A percentile compares a stretch with the other conserved stretches of the same genome.
Evolutionary conservation across 805 yeast species (phyloP).

Genomic region (Gaillardinia entomophila): DNA sequence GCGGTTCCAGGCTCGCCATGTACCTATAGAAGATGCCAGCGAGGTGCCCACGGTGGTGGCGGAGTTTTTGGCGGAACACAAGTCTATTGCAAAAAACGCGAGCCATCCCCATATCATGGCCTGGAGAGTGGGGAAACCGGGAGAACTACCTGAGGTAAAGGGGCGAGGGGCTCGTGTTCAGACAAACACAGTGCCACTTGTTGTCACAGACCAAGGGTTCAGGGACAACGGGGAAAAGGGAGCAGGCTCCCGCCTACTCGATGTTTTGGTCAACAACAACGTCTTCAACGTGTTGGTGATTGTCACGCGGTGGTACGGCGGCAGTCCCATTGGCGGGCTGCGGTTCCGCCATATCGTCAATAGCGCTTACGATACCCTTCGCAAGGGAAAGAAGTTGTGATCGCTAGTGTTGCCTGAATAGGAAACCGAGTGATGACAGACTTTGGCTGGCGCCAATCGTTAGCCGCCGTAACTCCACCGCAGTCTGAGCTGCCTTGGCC

Average conservation of each 20-base stretch:
- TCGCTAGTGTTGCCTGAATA: too few species aligned
- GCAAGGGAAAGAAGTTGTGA: slow-evolving; percentile 2
- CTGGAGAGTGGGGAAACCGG: slow-evolving; percentile 48
- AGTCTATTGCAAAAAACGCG: slow-evolving; percentile 45
- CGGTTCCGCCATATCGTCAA: slow-evolving; percentile 64
- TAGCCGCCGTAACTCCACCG: too few species aligned
- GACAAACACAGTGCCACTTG: neutral
- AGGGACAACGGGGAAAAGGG: slow-evolving; percentile 73
- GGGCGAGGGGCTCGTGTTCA: slow-evolving; percentile 12
- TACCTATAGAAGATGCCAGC: slow-evolving; percentile 26
- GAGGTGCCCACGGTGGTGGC: slow-evolving; percentile 41
- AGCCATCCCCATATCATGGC: slow-evolving; percentile 73
- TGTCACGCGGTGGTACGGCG: slow-evolving; percentile 82
- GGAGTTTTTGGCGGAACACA: slow-evolving; percentile 39
- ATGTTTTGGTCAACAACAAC: slow-evolving; percentile 43
- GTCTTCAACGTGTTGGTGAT: slow-evolving; percentile 55
- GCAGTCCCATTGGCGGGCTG: slow-evolving; percentile 64
- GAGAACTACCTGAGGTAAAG: slow-evolving; percentile 4
- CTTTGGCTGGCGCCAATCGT: too few species aligned
- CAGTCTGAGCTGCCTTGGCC: too few species aligned
- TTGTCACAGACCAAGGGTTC: slow-evolving; percentile 64
- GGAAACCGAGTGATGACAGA: too few species aligned
- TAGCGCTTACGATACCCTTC: slow-evolving; percentile 48
- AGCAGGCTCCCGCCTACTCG: slow-evolving; percentile 56
- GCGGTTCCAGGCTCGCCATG: slow-evolving; percentile 60